Evolutionary conservation across 305 asterid genomes (phyloP), one percentile per base, ranked within the genome.

Genomic region (Fraxinus latifolia): DNA sequence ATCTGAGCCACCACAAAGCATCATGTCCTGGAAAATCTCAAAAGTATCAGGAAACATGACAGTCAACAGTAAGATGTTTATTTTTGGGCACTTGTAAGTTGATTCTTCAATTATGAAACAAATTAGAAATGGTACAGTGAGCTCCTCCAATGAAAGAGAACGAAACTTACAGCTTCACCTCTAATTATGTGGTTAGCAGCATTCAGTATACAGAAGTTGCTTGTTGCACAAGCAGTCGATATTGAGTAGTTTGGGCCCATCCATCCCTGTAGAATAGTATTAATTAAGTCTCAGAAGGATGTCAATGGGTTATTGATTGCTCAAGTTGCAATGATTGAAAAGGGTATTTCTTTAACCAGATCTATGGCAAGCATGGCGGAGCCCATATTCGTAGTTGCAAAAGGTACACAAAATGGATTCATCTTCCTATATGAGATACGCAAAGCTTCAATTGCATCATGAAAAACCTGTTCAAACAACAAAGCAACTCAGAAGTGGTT

Each of bases 241-340:
- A 95, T 94, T 72, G 99, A 95, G 89, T 95, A 94, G 89, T 93
- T 95, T 80, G 99, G 99, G 72, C 98, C 98, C 99, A 94, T 95
- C 99, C 99, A 95, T 74, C 98, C 99, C 99, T 95, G 89, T 74
- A 84, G 79, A 62, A 84, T 74, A 85, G 74, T 77, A 81, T 70
- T 37, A 70, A 84, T 76, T 77, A 74, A 67, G 73, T 32, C 68
- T 85, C 81, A 82, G 60, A 77, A 81, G 77, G 80, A 81, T 47
- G 74, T 39, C 65, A 25, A 76, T n/a, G 31, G 58, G 76, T 34
- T 79, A 55, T 32, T 9, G 29, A 82, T 27, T 53, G n/a, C 23
- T 27, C 44, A 42, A 72, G 74, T 58, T 32, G 80, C 21, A 53
- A 44, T 5, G 3, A 73, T 67, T 19, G 15, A 58, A 74, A 36